These are phyloP conservation scores for Solanum paucissectum DNA, from an alignment of 257 asterid species.

Conservation along the genomic window DNA sequence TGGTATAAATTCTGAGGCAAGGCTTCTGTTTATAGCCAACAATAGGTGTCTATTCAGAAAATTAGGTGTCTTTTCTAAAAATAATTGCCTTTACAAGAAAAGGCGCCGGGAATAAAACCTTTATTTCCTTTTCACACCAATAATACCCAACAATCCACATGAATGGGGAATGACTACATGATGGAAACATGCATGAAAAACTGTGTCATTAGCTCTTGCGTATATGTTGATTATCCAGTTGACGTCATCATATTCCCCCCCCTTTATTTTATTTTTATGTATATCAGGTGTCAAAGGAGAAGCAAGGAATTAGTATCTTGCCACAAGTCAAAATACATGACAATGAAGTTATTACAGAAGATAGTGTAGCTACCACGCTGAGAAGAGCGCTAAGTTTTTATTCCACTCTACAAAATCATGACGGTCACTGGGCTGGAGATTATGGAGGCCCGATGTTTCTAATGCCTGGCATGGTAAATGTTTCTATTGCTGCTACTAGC, in stretches of 20 bases:
- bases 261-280: not conserved
- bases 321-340: constrained; percentile 73
- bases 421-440: constrained; percentile 99
- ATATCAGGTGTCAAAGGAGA: constrained; percentile 79
- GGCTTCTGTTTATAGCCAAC: not conserved
- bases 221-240: not conserved
- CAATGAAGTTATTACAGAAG: constrained; percentile 66
- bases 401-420: constrained; percentile 76
- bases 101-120: not conserved
- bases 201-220: not conserved
- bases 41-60: not conserved
- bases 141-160: not conserved
- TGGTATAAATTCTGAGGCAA: not conserved
- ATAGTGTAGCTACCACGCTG: constrained; percentile 53
- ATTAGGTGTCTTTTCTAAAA: not conserved
- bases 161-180: not conserved
- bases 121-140: not conserved
- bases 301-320: constrained; percentile 23
- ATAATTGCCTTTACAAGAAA: not conserved
- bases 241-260: not conserved
- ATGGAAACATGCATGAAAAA: not conserved
- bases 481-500: not conserved
- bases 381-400: constrained; percentile 73
- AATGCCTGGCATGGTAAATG: constrained; percentile 90
- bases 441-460: constrained; percentile 99